A percentile compares a stretch with the other conserved stretches of the same genome.
Conservation (phyloP, 179 eudicot species). For the Silene vulgaris region DNA sequence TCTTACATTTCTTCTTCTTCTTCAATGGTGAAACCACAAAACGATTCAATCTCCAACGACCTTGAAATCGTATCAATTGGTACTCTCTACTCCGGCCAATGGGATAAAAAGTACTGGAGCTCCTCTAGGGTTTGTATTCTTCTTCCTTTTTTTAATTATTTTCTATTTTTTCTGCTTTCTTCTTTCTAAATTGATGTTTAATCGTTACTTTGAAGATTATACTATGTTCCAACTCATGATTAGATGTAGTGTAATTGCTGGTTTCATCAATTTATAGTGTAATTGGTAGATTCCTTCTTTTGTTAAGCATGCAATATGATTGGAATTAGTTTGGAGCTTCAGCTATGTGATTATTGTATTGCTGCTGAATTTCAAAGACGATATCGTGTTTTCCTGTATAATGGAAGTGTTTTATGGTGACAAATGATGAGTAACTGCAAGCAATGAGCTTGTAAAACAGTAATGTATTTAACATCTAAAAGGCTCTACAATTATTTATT, state of each 20-base stretch:
- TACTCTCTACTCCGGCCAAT: conserved; percentile 52
- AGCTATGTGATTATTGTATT: neutral
- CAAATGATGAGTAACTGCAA: neutral
- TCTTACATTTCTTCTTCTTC: neutral
- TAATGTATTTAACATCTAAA: neutral
- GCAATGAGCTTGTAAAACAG: neutral
- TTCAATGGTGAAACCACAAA: conserved; percentile 23
- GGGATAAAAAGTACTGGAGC: conserved; percentile 99
- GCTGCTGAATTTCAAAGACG: neutral
- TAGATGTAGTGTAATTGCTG: no score
- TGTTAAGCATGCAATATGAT: neutral
- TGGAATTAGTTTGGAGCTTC: neutral
- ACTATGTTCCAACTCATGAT: neutral
- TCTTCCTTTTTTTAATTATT: conserved; percentile 4
- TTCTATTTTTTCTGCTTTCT: no score
- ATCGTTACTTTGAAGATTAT: neutral
- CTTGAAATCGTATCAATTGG: conserved; percentile 79
- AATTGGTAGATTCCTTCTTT: neutral
- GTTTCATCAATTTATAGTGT: no score
- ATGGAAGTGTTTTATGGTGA: neutral
- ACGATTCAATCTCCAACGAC: conserved; percentile 40
- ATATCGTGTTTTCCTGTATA: neutral
- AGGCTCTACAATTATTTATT: no score
- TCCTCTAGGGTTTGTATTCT: conserved; percentile 78
- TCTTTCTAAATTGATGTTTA: no score